These are phyloP conservation scores for Talaromyces verruculosus DNA, from an alignment of 2,329 filamentous ascomycete species.

Conservation along the genomic window DNA sequence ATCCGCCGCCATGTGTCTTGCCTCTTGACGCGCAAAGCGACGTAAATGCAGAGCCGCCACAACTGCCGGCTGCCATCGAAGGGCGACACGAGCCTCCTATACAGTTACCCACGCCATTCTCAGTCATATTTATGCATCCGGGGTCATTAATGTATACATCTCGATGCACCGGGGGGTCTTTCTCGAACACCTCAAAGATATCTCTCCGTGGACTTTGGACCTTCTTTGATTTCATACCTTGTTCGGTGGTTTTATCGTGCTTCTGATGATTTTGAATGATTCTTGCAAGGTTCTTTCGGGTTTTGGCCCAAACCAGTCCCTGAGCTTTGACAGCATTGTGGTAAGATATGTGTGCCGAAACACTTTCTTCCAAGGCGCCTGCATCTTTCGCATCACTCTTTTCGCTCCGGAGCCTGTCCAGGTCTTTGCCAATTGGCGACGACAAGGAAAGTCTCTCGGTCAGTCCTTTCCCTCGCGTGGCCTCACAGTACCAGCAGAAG, in stretches of 20 bases:
- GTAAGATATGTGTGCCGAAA: constrained; percentile 9
- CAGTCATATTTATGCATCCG: not conserved
- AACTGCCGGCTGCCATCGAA: constrained; percentile 12
- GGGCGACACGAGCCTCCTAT: constrained; percentile 10
- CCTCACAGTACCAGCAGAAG: constrained; percentile 18
- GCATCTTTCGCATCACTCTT: not conserved
- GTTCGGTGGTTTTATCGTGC: not conserved
- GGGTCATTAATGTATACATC: constrained; percentile 12
- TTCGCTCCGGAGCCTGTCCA: not conserved
- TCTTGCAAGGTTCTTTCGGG: not conserved
- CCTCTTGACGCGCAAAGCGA: not conserved
- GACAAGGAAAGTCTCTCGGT: not conserved
- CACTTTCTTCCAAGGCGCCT: not conserved
- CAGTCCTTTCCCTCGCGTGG: constrained; percentile 5
- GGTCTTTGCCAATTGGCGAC: not conserved
- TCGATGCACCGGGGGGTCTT: not conserved
- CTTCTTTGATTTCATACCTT: not conserved
- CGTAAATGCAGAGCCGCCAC: constrained; percentile 12
- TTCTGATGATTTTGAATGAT: constrained; percentile 6
- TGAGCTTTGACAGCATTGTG: constrained; percentile 41
- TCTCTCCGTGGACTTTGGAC: not conserved
- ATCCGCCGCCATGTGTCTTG: constrained; percentile 1
- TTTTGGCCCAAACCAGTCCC: constrained; percentile 33
- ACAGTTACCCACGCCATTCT: constrained; percentile 6
- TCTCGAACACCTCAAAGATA: constrained; percentile 8